Conservation (phyloP, 805 yeast species). For the Candida tammaniensis region DNA sequence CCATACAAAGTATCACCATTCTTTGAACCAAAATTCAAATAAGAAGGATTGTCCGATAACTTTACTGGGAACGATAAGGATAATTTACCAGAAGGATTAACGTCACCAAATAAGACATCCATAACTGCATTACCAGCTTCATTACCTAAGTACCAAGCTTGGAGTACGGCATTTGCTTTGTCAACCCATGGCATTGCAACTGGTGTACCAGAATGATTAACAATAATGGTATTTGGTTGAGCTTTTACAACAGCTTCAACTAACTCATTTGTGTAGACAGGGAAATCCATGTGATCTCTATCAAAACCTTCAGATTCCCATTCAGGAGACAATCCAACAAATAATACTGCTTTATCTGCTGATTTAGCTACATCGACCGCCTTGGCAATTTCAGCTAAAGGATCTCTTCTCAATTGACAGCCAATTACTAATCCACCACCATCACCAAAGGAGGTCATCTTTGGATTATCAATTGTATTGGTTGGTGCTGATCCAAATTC, state of each 20-base stretch:
- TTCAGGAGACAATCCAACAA: conserved; percentile 24
- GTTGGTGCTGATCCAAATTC: conserved; percentile 41
- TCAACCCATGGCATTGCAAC: conserved; percentile 28
- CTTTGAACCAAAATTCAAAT: conserved; percentile 24
- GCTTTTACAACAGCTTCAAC: conserved; percentile 22
- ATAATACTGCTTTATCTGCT: conserved; percentile 27
- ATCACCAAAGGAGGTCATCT: conserved; percentile 2
- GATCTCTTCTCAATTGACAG: conserved; percentile 18
- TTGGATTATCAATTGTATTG: background rate
- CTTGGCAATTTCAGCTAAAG: conserved; percentile 20
- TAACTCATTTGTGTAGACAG: conserved; percentile 16
- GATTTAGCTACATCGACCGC: conserved; percentile 23
- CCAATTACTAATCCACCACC: conserved; percentile 25
- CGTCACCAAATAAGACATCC: conserved; percentile 58
- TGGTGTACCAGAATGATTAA: conserved; percentile 32
- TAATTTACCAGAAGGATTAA: conserved; percentile 55
- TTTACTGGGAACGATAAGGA: conserved; percentile 17
- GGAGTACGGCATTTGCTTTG: conserved; percentile 21
- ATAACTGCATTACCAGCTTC: conserved; percentile 60
- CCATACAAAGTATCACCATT: conserved; percentile 30
- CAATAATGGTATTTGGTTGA: conserved; percentile 27
- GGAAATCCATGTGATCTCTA: conserved; percentile 25
- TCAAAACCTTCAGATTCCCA: conserved; percentile 32
- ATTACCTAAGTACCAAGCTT: conserved; percentile 33
- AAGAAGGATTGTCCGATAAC: conserved; percentile 25